Conservation (phyloP, 805 yeast genomes). For the Candida succiphila region DNA sequence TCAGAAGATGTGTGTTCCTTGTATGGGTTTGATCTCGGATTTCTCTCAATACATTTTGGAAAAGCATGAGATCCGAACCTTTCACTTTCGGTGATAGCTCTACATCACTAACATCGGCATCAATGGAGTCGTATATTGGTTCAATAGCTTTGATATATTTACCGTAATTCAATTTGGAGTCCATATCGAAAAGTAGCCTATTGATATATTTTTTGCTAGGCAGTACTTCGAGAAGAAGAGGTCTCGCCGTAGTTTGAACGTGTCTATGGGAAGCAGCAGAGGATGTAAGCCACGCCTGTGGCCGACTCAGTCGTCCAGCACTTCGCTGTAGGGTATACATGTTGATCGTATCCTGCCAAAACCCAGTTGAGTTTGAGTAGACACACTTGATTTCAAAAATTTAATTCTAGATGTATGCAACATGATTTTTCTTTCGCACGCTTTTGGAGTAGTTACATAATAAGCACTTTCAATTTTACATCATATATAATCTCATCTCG, state of each 20-base stretch:
- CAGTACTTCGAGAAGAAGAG: constrained; percentile 34
- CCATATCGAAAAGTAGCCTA: constrained; percentile 55
- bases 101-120: constrained; percentile 16
- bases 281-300: neutral
- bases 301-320: neutral
- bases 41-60: constrained; percentile 57
- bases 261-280: neutral
- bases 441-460: too few relatives aligned
- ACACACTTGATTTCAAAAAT: too few relatives aligned
- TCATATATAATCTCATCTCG: too few relatives aligned
- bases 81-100: constrained; percentile 35
- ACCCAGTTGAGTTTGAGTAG: too few relatives aligned
- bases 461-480: too few relatives aligned
- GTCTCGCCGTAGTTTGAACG: too few relatives aligned
- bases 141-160: constrained; percentile 46
- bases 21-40: constrained; percentile 53
- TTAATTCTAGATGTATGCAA: too few relatives aligned
- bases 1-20: constrained; percentile 43
- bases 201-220: constrained; percentile 53
- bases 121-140: constrained; percentile 37
- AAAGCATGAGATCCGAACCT: constrained; percentile 53
- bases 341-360: too few relatives aligned
- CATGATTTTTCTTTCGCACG: too few relatives aligned
- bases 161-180: constrained; percentile 42
- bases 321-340: too few relatives aligned